phyloP scores from a whole-genome alignment of 345 rosid genomes.

The Lenwebbia sp. region DNA sequence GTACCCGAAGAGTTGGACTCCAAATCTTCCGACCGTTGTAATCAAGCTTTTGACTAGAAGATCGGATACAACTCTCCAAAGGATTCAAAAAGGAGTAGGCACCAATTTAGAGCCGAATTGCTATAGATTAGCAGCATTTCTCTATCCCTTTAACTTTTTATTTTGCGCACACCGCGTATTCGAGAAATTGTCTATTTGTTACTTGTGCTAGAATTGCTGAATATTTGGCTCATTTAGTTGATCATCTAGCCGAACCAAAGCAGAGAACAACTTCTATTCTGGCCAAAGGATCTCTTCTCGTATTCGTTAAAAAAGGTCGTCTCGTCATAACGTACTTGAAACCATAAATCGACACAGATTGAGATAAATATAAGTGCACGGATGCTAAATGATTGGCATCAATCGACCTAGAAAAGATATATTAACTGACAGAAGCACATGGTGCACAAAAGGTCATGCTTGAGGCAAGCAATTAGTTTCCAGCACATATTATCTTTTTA shows the following conservation, averaged over 20 bases:
- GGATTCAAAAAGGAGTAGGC: too few species aligned
- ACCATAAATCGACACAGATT: neutral
- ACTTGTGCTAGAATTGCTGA: neutral
- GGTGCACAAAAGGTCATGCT: neutral
- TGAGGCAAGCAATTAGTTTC: constrained; percentile 1
- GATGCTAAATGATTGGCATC: neutral
- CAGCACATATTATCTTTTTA: neutral
- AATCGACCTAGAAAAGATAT: neutral
- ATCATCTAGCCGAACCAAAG: neutral
- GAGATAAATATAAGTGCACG: neutral
- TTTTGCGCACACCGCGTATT: neutral
- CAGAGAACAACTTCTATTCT: neutral
- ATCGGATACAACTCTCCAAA: too few species aligned
- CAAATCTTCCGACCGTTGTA: too few species aligned
- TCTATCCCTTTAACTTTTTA: neutral
- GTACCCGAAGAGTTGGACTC: too few species aligned
- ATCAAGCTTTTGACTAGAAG: too few species aligned
- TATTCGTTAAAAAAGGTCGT: neutral
- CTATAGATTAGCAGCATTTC: too few species aligned
- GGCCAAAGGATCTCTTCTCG: neutral
- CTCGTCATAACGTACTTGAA: neutral
- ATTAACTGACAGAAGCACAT: neutral
- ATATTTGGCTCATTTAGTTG: neutral
- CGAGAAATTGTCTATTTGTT: neutral
- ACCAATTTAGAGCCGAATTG: too few species aligned